Evolutionary conservation across 306 rosid species (phyloP), one percentile per base, ranked within the genome.

Genomic region (Corylus heterophylla): DNA sequence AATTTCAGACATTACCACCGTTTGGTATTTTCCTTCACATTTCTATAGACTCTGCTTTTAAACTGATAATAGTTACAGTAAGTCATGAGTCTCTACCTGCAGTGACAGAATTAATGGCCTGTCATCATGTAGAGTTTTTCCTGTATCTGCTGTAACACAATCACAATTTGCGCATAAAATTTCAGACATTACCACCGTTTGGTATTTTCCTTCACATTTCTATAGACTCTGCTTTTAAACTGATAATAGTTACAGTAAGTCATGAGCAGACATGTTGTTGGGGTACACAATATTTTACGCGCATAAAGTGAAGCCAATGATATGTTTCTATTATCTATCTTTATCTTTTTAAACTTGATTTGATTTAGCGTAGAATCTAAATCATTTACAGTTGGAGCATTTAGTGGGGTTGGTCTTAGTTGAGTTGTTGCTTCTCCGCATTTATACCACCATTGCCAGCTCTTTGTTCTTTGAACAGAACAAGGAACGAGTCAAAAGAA

Each of bases 141-240:
- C 47, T 31, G 20, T 31, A 8, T 64, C 48, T 64, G 48, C 22
- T 35, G 8, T 64, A 3, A 8, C 11, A 37, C 70, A 64, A 31
- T 64, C 70, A 35, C 12, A 31, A 47, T 64, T 59, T 64, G 70
- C 16, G 31, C 70, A 64, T 64, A 64, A 64, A 64, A 64, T 31
- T 7, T 64, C 22, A 2, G 22, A 4, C 45, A 64, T 31, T 64
- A 14, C 45, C 35, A 37, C 14, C 17, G 18, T 17, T 31, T 64
- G 16, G 12, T 35, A 2, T 35, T 31, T 17, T 9, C 12, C 4
- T 49, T 64, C 48, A 64, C 10, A 16, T 64, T 16, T 64, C 12
- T 17, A 7, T 39, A 35, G 10, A 18, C 8, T 35, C 4, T 64
- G 25, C 5, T 64, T 64, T 37, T 14, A 64, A 35, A 17, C 22